A percentile compares a stretch with the other conserved stretches of the same genome.
These are phyloP conservation scores for Misopates orontium DNA, from an alignment of 257 asterid species.

Conservation along the genomic window DNA sequence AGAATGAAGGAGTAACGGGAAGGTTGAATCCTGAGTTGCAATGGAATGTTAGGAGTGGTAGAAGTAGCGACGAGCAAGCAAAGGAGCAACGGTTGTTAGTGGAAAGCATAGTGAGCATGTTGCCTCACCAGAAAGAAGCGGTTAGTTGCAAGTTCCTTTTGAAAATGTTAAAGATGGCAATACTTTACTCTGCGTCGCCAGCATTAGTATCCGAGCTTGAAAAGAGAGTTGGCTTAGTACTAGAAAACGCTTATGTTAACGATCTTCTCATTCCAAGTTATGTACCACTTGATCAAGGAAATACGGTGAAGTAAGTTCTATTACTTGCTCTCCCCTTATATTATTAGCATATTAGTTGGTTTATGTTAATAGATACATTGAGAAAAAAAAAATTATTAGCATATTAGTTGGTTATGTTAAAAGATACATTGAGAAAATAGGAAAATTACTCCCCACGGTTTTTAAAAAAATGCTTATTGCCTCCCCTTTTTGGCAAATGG, in stretches of 20 bases:
- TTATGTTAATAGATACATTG: no score
- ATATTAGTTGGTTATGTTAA: no score
- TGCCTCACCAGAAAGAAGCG: conserved; percentile 70
- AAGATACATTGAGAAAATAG: no score
- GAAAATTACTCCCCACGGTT: no score
- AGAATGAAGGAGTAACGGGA: conserved; percentile 27
- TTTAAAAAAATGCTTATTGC: no score
- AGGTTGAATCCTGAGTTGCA: conserved; percentile 42
- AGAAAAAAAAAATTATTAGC: no score
- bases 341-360: no score
- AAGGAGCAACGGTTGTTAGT: conserved; percentile 58
- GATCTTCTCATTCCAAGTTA: conserved; percentile 74
- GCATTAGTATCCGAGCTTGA: conserved; percentile 81
- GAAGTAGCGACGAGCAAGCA: conserved; percentile 29
- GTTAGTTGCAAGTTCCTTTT: conserved; percentile 70
- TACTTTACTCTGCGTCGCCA: conserved; percentile 57
- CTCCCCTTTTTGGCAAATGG: no score
- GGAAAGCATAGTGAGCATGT: conserved; percentile 67
- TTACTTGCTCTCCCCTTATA: not conserved
- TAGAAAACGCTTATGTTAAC: conserved; percentile 57
- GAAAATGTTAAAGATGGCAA: conserved; percentile 64
- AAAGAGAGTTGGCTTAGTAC: conserved; percentile 63
- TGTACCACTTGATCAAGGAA: conserved; percentile 52
- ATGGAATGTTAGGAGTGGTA: conserved; percentile 59
- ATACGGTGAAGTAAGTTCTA: conserved; percentile 52